Percentiles rank a stretch among this genome's conserved stretches.
Conservation (phyloP, 345 rosid genomes). For the Syzygium aromaticum region DNA sequence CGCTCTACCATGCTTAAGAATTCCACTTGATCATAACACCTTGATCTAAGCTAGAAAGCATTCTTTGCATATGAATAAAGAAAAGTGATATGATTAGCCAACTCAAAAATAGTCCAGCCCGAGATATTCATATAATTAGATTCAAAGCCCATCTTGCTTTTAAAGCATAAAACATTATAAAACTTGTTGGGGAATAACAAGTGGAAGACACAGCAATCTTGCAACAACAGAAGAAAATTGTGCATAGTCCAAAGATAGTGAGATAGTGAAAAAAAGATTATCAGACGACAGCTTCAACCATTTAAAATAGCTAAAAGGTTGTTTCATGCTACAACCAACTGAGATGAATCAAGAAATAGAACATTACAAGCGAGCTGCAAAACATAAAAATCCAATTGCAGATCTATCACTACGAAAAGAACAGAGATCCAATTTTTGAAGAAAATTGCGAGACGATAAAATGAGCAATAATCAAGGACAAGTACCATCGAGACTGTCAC, state of each 20-base stretch:
- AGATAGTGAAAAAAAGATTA: neutral
- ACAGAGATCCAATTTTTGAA: neutral
- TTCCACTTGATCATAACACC: neutral
- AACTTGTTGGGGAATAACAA: neutral
- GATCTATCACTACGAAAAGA: neutral
- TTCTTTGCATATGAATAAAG: neutral
- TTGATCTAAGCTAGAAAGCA: neutral
- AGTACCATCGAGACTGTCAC: neutral
- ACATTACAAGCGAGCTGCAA: neutral
- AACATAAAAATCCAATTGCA: neutral
- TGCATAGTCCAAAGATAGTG: neutral
- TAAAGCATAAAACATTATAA: neutral
- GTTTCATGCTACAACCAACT: neutral
- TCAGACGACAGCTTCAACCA: neutral
- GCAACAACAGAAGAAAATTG: neutral
- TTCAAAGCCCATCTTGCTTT: neutral
- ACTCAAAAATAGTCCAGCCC: neutral
- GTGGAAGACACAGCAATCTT: neutral
- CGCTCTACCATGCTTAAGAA: neutral
- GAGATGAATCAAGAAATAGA: neutral
- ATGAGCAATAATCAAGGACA: neutral
- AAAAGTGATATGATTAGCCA: neutral
- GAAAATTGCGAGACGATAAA: neutral
- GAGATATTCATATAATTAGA: neutral
- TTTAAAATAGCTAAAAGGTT: neutral